Conservation (phyloP, 441 rosid species). For the Croton setiger region DNA sequence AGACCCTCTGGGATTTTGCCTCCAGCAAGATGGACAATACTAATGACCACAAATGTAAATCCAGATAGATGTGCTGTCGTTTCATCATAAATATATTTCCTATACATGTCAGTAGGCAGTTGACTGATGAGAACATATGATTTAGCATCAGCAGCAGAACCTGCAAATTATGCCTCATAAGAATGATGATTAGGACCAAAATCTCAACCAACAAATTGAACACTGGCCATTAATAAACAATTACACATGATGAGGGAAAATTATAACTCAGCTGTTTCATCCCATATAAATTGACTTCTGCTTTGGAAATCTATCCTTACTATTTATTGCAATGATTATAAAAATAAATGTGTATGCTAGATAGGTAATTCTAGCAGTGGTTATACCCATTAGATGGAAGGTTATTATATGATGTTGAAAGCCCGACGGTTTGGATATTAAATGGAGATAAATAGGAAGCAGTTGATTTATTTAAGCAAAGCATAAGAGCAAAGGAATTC, state of each 20-base stretch:
- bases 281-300: not conserved
- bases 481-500: too few relatives aligned
- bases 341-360: not conserved
- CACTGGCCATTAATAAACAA: not conserved
- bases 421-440: too few relatives aligned
- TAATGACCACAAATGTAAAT: conserved; percentile 64
- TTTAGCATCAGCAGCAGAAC: conserved; percentile 45
- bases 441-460: too few relatives aligned
- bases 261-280: not conserved
- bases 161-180: conserved; percentile 28
- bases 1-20: conserved; percentile 79
- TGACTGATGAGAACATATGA: conserved; percentile 75
- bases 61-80: conserved; percentile 55
- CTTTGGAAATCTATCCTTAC: too few relatives aligned
- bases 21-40: conserved; percentile 76
- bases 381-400: not conserved
- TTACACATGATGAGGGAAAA: not conserved
- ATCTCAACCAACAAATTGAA: not conserved
- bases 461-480: too few relatives aligned
- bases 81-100: conserved; percentile 60
- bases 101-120: conserved; percentile 58
- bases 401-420: not conserved
- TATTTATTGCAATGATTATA: not conserved
- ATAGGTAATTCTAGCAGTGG: not conserved
- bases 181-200: conserved; percentile 5